Evolutionary conservation across 192 early-diverging fungal genomes (phyloP).

Genomic region (Coemansia sp.): DNA sequence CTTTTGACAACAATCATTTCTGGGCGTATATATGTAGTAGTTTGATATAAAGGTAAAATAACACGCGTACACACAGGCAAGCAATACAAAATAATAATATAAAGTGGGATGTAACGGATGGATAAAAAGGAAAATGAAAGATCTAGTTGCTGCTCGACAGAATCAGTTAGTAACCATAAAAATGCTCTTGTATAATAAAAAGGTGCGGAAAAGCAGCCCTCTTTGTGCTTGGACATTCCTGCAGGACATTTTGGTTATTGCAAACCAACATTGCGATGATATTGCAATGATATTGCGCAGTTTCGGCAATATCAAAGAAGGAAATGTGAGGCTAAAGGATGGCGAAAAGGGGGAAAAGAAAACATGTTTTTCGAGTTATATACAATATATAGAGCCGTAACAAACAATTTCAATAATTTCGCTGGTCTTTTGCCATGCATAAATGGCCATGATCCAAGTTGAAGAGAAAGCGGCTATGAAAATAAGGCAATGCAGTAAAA

Average conservation of each 20-base stretch:
- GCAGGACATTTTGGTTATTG: no score
- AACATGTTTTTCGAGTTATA: not conserved
- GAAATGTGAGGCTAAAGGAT: not conserved
- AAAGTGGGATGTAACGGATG: no score
- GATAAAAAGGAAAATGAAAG: not conserved
- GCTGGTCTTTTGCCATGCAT: not conserved
- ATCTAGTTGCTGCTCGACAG: not conserved
- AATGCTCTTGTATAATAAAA: no score
- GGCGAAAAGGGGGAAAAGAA: not conserved
- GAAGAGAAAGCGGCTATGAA: no score
- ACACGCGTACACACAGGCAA: not conserved
- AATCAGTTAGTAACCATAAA: no score
- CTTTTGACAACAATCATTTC: not conserved
- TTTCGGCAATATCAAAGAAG: no score
- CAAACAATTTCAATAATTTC: not conserved
- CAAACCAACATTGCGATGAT: slow-evolving; percentile 3
- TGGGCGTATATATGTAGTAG: not conserved
- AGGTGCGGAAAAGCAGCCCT: no score
- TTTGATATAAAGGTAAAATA: not conserved
- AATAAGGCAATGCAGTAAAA: no score
- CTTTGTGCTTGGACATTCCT: no score
- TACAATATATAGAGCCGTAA: slow-evolving; percentile 5
- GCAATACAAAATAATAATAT: not conserved
- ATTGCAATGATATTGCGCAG: slow-evolving; percentile 2
- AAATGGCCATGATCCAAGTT: no score